These are phyloP conservation scores for Penicillium sp. DNA, from an alignment of 2,329 filamentous ascomycete genomes.

Conservation along the genomic window DNA sequence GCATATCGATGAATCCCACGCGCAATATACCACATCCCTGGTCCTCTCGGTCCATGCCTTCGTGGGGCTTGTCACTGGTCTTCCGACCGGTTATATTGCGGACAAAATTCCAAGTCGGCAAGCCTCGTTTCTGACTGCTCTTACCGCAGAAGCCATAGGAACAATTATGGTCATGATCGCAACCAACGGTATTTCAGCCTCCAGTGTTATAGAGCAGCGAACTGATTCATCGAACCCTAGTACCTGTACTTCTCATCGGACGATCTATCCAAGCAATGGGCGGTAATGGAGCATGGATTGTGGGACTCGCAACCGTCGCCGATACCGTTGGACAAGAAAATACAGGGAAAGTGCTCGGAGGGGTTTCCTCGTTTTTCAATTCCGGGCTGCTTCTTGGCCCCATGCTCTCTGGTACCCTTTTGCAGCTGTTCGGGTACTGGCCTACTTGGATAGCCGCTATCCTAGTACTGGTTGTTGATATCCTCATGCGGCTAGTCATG, in stretches of 20 bases:
- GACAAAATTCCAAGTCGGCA: slow-evolving; percentile 23
- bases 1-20: slow-evolving; percentile 18
- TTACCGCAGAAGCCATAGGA: slow-evolving; percentile 22
- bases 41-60: slow-evolving; percentile 27
- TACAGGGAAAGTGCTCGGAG: slow-evolving; percentile 23
- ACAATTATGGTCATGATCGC: slow-evolving; percentile 17
- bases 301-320: slow-evolving; percentile 28
- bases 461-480: slow-evolving; percentile 24
- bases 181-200: neutral
- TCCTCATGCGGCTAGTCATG: slow-evolving; percentile 30
- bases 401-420: slow-evolving; percentile 22
- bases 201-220: neutral
- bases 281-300: slow-evolving; percentile 29
- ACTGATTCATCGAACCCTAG: slow-evolving; percentile 1
- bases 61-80: slow-evolving; percentile 19
- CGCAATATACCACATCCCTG: slow-evolving; percentile 23
- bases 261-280: slow-evolving; percentile 27
- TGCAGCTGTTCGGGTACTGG: slow-evolving; percentile 31
- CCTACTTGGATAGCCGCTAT: slow-evolving; percentile 25
- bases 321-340: slow-evolving; percentile 24
- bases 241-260: slow-evolving; percentile 24
- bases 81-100: slow-evolving; percentile 27
- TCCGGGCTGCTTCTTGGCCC: slow-evolving; percentile 27
- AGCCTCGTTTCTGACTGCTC: slow-evolving; percentile 20
- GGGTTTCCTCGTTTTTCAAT: slow-evolving; percentile 19